Evolutionary conservation across 2,329 filamentous ascomycete species (phyloP).

Genomic region (Aspergillus ibericus): DNA sequence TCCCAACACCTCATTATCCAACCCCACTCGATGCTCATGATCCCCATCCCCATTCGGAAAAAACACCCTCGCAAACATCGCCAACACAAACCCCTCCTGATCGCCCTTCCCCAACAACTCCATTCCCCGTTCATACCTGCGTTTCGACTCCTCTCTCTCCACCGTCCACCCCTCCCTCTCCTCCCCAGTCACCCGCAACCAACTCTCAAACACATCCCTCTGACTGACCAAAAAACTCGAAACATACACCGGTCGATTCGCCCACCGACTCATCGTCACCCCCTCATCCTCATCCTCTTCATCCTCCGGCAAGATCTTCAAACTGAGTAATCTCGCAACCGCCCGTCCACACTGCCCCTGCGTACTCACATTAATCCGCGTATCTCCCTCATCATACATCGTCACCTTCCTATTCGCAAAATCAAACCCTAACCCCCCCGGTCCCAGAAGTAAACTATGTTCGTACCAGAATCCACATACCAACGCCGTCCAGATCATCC

Average conservation of each 20-base stretch:
- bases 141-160: neutral
- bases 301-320: conserved; percentile 24
- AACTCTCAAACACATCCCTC: conserved; percentile 3
- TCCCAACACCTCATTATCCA: conserved; percentile 1
- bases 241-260: neutral
- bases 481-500: conserved; percentile 43
- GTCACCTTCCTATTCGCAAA: conserved; percentile 44
- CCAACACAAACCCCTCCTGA: conserved; percentile 1
- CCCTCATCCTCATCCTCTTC: neutral
- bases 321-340: conserved; percentile 51
- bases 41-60: conserved; percentile 7
- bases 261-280: neutral
- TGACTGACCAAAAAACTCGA: conserved; percentile 1
- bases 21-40: neutral
- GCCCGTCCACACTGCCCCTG: conserved; percentile 58
- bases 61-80: conserved; percentile 9
- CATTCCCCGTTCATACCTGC: neutral
- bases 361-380: conserved; percentile 59
- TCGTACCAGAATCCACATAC: conserved; percentile 56
- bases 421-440: conserved; percentile 50
- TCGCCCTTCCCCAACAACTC: neutral
- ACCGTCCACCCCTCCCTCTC: neutral
- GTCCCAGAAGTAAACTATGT: conserved; percentile 43
- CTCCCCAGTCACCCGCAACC: neutral
- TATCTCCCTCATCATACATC: conserved; percentile 58